phyloP scores from a whole-genome alignment of 441 rosid species.

The Arabidopsis lyrata region DNA sequence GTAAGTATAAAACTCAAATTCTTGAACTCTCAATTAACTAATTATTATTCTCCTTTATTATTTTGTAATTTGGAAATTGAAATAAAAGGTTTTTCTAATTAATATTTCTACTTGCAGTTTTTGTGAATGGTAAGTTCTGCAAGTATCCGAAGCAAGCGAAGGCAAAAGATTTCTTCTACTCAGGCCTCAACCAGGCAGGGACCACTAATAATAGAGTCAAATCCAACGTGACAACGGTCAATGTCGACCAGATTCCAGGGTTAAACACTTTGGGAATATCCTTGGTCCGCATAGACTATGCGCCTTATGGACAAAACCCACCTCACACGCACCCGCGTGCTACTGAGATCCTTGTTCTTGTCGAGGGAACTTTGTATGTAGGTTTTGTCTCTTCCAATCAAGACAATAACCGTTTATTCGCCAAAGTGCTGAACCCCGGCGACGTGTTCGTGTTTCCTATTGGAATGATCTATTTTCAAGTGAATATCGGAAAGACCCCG shows the following conservation, averaged over 20 bases:
- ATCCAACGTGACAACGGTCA: constrained; percentile 45
- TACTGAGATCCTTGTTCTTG: constrained; percentile 48
- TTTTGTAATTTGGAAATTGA: no score
- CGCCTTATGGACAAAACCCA: constrained; percentile 52
- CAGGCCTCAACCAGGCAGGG: constrained; percentile 44
- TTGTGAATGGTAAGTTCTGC: constrained; percentile 58
- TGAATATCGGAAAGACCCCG: constrained; percentile 47
- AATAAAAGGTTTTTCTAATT: background rate
- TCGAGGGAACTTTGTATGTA: constrained; percentile 51
- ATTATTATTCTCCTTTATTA: background rate
- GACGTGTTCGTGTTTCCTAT: constrained; percentile 58
- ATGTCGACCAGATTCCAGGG: constrained; percentile 48
- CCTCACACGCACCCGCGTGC: constrained; percentile 56
- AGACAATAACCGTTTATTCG: constrained; percentile 47
- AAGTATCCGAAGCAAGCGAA: constrained; percentile 44
- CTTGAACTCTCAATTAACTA: background rate
- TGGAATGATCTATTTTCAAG: constrained; percentile 60
- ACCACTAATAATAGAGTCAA: constrained; percentile 41
- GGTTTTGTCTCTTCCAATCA: constrained; percentile 58
- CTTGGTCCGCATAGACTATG: constrained; percentile 50
- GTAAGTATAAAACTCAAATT: background rate
- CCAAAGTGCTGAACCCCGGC: constrained; percentile 48
- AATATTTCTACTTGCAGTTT: constrained; percentile 36
- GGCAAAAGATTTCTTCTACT: constrained; percentile 47
- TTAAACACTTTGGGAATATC: constrained; percentile 61